Percentiles rank a stretch among this genome's conserved stretches.
These are phyloP conservation scores for Coniochaeta sp. DNA, from an alignment of 2,329 filamentous ascomycete species.

Conservation along the genomic window DNA sequence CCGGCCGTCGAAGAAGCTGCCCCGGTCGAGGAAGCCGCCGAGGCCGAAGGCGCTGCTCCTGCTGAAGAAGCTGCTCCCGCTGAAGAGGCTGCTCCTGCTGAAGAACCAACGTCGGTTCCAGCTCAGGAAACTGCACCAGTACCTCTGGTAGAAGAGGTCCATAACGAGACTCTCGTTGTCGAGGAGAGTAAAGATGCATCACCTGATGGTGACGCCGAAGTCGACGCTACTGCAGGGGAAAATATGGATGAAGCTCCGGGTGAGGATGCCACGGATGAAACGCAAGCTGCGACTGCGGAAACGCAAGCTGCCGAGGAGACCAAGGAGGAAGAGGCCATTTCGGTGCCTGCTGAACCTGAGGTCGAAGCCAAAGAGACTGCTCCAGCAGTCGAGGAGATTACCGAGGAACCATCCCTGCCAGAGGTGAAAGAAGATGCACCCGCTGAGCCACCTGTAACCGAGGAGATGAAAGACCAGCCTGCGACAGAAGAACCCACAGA, in stretches of 20 bases:
- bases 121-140: conserved; percentile 1
- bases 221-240: neutral
- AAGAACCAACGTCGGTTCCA: conserved; percentile 3
- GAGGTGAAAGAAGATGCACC: conserved; percentile 25
- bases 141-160: conserved; percentile 1
- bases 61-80: conserved; percentile 4
- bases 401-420: conserved; percentile 8
- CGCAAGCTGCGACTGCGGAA: no score
- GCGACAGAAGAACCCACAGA: neutral
- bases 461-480: neutral
- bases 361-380: neutral
- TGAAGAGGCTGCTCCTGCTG: conserved; percentile 2
- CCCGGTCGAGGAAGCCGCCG: neutral
- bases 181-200: neutral
- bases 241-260: conserved; percentile 11
- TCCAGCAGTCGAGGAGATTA: conserved; percentile 10
- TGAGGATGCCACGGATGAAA: no score
- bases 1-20: conserved; percentile 3
- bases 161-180: neutral
- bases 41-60: neutral
- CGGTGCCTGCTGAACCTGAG: neutral
- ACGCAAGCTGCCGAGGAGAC: neutral
- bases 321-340: neutral
- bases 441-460: conserved; percentile 33
- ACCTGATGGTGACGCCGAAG: neutral